phyloP scores from a whole-genome alignment of 495 filamentous ascomycete species.

The Podospora bellae-mahoneyi region DNA sequence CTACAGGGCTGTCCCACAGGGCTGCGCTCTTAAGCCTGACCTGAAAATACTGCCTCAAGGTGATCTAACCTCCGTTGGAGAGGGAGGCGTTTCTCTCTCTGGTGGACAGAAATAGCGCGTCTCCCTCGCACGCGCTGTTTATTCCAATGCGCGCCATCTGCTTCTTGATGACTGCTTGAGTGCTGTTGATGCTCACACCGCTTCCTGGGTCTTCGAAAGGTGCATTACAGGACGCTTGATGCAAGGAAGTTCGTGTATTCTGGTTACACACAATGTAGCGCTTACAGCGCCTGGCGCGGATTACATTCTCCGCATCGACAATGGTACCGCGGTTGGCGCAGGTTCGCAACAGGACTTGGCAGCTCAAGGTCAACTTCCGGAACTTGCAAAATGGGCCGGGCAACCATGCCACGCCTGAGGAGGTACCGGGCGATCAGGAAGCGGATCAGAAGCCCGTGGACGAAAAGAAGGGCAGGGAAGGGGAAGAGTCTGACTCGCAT shows the following conservation, averaged over 20 bases:
- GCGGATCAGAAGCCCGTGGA: constrained; percentile 1
- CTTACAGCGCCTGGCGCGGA: constrained; percentile 7
- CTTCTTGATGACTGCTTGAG: constrained; percentile 9
- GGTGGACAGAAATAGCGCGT: constrained; percentile 55
- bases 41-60: constrained; percentile 76
- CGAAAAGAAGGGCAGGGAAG: constrained; percentile 9
- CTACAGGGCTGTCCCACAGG: constrained; percentile 75
- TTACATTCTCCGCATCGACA: constrained; percentile 8
- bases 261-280: constrained; percentile 24
- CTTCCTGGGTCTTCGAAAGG: constrained; percentile 11
- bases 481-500: constrained; percentile 8
- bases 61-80: constrained; percentile 80
- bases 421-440: background rate
- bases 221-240: constrained; percentile 17
- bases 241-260: constrained; percentile 18
- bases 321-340: constrained; percentile 13
- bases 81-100: constrained; percentile 70
- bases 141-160: background rate
- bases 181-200: constrained; percentile 15
- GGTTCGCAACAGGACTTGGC: constrained; percentile 14
- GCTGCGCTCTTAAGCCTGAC: constrained; percentile 74
- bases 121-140: constrained; percentile 3
- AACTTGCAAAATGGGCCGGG: constrained; percentile 11
- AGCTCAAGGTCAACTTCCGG: constrained; percentile 14
- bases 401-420: constrained; percentile 5